Conservation (phyloP, 257 asterid species). For the Verbena officinalis region DNA sequence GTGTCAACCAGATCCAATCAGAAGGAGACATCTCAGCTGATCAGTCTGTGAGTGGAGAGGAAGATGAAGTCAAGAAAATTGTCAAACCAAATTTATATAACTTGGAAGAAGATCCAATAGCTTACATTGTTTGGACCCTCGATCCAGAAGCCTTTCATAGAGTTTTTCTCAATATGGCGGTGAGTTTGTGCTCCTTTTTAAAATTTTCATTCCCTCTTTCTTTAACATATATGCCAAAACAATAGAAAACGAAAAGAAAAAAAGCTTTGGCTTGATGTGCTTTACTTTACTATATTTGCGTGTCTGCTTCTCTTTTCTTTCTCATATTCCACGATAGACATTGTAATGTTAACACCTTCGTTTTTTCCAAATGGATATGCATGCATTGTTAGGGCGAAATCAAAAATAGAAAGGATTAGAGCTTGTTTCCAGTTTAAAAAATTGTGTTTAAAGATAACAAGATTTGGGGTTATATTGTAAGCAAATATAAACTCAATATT, state of each 20-base stretch:
- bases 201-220: conserved; percentile 7
- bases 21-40: conserved; percentile 36
- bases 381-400: conserved; percentile 9
- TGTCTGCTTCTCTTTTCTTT: conserved; percentile 21
- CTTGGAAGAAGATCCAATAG: conserved; percentile 74
- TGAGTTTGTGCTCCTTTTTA: conserved; percentile 44
- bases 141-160: conserved; percentile 59
- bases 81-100: conserved; percentile 37
- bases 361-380: conserved; percentile 25
- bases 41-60: conserved; percentile 40
- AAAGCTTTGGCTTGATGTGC: conserved; percentile 18
- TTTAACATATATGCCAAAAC: conserved; percentile 10
- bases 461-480: neutral
- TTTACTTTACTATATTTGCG: conserved; percentile 24
- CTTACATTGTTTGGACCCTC: conserved; percentile 72
- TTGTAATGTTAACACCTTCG: conserved; percentile 18
- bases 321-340: conserved; percentile 12
- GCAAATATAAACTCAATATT: conserved; percentile 19
- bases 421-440: conserved; percentile 9
- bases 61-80: conserved; percentile 35
- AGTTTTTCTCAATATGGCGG: conserved; percentile 84
- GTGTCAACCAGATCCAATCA: conserved; percentile 51
- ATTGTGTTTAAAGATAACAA: neutral
- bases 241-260: conserved; percentile 11
- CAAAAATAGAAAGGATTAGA: neutral